These are phyloP conservation scores for Astragalus membranaceus DNA, from an alignment of 306 rosid species.

Conservation along the genomic window DNA sequence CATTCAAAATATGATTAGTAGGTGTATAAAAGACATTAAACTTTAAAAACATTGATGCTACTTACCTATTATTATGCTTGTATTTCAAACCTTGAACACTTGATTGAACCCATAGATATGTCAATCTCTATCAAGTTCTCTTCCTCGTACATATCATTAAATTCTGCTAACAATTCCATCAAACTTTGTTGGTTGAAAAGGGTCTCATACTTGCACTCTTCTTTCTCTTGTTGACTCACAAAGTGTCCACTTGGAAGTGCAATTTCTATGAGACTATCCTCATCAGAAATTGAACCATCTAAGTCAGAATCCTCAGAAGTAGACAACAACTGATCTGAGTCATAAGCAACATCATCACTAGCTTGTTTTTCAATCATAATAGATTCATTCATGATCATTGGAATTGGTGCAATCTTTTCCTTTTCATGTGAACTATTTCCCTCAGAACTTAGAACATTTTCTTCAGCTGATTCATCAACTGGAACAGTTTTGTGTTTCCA, in stretches of 20 bases:
- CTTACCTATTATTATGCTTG: constrained; percentile 34
- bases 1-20: constrained; percentile 17
- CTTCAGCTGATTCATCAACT: constrained; percentile 7
- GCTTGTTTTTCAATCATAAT: neutral
- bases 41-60: neutral
- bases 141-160: constrained; percentile 71
- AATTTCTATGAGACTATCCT: constrained; percentile 90
- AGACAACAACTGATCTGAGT: constrained; percentile 7
- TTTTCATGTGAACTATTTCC: constrained; percentile 7
- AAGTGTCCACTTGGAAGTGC: constrained; percentile 64
- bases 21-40: constrained; percentile 10
- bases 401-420: constrained; percentile 21
- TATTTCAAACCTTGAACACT: constrained; percentile 89
- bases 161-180: constrained; percentile 68
- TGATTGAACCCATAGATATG: constrained; percentile 89
- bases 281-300: constrained; percentile 90
- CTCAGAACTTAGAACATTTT: neutral
- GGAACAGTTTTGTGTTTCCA: constrained; percentile 29
- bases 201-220: no score
- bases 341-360: neutral
- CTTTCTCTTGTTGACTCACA: no score
- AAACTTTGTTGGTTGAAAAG: constrained; percentile 34
- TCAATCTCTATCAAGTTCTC: constrained; percentile 94
- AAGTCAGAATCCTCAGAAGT: constrained; percentile 9
- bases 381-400: constrained; percentile 11